A percentile compares a stretch with the other conserved stretches of the same genome.
Evolutionary conservation across 305 asterid genomes (phyloP).

Genomic region (Fraxinus angustifolia): DNA sequence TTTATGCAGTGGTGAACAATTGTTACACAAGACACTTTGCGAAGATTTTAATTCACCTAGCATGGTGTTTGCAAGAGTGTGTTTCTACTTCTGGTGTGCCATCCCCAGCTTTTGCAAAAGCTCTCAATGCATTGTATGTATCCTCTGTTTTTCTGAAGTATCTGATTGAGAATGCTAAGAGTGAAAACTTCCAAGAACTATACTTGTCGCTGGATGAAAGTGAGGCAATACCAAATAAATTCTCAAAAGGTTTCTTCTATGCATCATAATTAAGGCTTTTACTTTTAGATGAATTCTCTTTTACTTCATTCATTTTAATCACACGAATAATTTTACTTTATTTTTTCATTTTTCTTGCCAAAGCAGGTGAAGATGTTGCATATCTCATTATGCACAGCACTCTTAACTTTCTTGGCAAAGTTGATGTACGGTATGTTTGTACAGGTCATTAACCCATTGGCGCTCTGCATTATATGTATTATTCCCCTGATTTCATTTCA

Average conservation of each 20-base stretch:
- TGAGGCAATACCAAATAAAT: conserved; percentile 54
- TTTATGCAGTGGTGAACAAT: conserved; percentile 75
- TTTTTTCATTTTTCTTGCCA: neutral
- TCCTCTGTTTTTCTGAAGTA: conserved; percentile 87
- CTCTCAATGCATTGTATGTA: conserved; percentile 76
- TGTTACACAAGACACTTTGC: conserved; percentile 78
- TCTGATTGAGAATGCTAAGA: conserved; percentile 66
- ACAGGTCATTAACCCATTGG: conserved; percentile 4
- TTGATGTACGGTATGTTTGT: conserved; percentile 66
- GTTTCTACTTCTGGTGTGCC: conserved; percentile 56
- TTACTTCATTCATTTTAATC: conserved; percentile 9
- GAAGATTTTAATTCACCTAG: conserved; percentile 77
- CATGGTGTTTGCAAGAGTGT: conserved; percentile 89
- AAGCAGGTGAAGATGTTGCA: conserved; percentile 60
- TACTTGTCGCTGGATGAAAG: conserved; percentile 60
- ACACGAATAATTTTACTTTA: neutral
- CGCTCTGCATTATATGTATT: conserved; percentile 23
- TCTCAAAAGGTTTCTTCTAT: conserved; percentile 56
- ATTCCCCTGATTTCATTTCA: conserved; percentile 13
- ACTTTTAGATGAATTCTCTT: neutral
- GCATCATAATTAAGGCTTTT: neutral
- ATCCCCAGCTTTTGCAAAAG: conserved; percentile 54
- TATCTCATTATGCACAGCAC: conserved; percentile 56
- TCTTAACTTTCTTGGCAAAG: conserved; percentile 64
- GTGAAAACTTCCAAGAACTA: conserved; percentile 73